Evolutionary conservation across 192 early-diverging fungal species (phyloP).

Genomic region (Jimgerdemannia flammicorona): DNA sequence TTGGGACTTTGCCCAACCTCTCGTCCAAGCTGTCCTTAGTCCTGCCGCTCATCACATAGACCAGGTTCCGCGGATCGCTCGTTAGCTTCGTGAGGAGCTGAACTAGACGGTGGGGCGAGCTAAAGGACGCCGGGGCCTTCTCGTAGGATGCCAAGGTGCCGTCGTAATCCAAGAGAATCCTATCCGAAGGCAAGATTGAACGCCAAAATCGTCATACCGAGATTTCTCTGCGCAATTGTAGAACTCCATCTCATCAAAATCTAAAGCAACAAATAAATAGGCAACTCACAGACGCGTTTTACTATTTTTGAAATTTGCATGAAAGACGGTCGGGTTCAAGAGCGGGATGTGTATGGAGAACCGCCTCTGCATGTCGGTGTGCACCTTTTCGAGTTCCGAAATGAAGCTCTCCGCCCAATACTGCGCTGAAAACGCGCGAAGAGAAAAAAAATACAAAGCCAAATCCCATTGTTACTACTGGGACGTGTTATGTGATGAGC

Average conservation of each 20-base stretch:
- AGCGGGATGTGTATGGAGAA: conserved; percentile 46
- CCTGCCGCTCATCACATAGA: conserved; percentile 76
- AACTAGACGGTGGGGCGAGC: conserved; percentile 61
- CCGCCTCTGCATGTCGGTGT: conserved; percentile 41
- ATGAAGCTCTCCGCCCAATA: conserved; percentile 66
- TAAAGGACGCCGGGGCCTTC: conserved; percentile 39
- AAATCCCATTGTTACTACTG: too few relatives aligned
- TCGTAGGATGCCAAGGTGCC: conserved; percentile 69
- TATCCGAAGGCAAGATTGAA: conserved; percentile 9
- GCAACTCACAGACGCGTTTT: conserved; percentile 45
- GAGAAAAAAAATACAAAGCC: background rate
- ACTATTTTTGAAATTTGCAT: conserved; percentile 20
- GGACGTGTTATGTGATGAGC: too few relatives aligned
- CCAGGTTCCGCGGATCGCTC: conserved; percentile 60
- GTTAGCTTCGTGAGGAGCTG: conserved; percentile 46
- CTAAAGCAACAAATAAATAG: conserved; percentile 7
- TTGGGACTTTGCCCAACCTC: conserved; percentile 58
- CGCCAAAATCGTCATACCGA: too few relatives aligned
- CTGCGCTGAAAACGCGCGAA: conserved; percentile 32
- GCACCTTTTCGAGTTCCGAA: conserved; percentile 47
- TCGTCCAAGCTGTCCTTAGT: conserved; percentile 60
- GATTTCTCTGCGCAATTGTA: too few relatives aligned
- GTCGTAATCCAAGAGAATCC: conserved; percentile 54
- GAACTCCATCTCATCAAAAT: too few relatives aligned
- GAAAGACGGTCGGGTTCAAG: conserved; percentile 26